Percentiles rank a stretch among this genome's conserved stretches.
These are phyloP conservation scores for Geotrichum phurueaensis DNA, from an alignment of 1,139 yeast genomes.

Conservation along the genomic window DNA sequence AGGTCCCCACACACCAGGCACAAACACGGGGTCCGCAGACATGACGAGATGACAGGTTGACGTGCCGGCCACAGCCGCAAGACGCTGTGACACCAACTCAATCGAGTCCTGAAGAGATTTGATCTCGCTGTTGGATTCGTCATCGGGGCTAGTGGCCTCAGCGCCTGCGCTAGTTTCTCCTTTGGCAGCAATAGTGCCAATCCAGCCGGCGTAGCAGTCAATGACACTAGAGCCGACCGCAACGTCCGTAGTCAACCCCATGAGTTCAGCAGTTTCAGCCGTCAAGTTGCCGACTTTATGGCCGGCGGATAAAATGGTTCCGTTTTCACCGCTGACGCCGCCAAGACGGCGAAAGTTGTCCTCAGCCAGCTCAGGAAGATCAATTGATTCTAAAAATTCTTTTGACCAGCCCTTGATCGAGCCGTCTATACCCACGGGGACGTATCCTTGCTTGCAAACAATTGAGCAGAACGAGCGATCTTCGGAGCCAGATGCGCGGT, in stretches of 20 bases:
- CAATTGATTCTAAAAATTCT: conserved; percentile 63
- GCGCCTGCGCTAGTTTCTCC: conserved; percentile 35
- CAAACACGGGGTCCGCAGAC: conserved; percentile 80
- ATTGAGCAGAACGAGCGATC: conserved; percentile 84
- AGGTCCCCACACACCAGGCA: conserved; percentile 98
- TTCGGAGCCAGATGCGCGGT: conserved; percentile 80
- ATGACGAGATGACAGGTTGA: conserved; percentile 93
- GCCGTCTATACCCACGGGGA: conserved; percentile 68
- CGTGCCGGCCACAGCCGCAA: conserved; percentile 98
- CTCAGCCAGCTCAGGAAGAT: conserved; percentile 68
- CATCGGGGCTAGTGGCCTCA: conserved; percentile 40
- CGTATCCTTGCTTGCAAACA: conserved; percentile 92
- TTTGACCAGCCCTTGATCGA: conserved; percentile 85
- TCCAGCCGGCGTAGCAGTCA: conserved; percentile 98
- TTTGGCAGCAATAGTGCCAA: conserved; percentile 93
- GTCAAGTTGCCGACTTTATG: conserved; percentile 73
- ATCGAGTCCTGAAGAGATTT: conserved; percentile 20
- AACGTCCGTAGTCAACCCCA: conserved; percentile 75
- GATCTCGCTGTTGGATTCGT: conserved; percentile 16
- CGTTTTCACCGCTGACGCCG: conserved; percentile 70
- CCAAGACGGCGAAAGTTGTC: conserved; percentile 77
- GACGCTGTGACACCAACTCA: conserved; percentile 62
- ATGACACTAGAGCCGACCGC: conserved; percentile 93
- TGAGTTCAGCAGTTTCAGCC: conserved; percentile 63
- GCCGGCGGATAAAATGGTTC: conserved; percentile 78